Evolutionary conservation across 371 early-diverging fungal genomes (phyloP).

Genomic region (Rhizopus delemar): DNA sequence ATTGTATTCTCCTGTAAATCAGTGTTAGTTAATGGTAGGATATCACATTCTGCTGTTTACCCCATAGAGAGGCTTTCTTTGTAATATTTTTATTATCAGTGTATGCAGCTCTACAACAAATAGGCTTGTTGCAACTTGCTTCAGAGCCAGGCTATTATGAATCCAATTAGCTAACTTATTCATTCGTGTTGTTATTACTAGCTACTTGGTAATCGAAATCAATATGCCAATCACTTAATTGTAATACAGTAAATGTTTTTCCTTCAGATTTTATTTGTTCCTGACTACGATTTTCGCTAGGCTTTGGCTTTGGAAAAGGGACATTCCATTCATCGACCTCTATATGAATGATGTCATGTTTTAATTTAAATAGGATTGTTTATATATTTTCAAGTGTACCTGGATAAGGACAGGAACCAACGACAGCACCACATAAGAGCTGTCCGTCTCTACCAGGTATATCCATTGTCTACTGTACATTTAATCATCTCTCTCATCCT

Average conservation of each 20-base stretch:
- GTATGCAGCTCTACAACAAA: slow-evolving; percentile 56
- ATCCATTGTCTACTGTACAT: slow-evolving; percentile 42
- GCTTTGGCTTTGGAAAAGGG: slow-evolving; percentile 55
- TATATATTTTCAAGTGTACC: slow-evolving; percentile 19
- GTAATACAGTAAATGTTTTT: slow-evolving; percentile 51
- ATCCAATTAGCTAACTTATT: neutral
- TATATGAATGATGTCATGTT: neutral
- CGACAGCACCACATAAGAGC: slow-evolving; percentile 43
- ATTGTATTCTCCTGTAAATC: slow-evolving; percentile 45
- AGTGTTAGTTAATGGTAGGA: slow-evolving; percentile 1
- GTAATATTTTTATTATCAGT: slow-evolving; percentile 38
- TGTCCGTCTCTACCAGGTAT: slow-evolving; percentile 52
- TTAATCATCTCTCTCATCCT: neutral
- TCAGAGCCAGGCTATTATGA: slow-evolving; percentile 48
- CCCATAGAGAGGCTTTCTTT: slow-evolving; percentile 41
- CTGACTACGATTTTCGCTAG: slow-evolving; percentile 18
- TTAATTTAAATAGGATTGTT: neutral
- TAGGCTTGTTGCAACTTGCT: slow-evolving; percentile 51
- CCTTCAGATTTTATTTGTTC: slow-evolving; percentile 27
- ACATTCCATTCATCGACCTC: slow-evolving; percentile 42
- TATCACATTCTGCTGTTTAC: slow-evolving; percentile 19
- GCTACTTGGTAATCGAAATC: slow-evolving; percentile 52
- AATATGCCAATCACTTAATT: slow-evolving; percentile 67
- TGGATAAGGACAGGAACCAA: slow-evolving; percentile 52
- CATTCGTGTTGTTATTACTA: neutral